Conservation (phyloP, 352 stramenopile genomes). For the Globisporangium emineosum region DNA sequence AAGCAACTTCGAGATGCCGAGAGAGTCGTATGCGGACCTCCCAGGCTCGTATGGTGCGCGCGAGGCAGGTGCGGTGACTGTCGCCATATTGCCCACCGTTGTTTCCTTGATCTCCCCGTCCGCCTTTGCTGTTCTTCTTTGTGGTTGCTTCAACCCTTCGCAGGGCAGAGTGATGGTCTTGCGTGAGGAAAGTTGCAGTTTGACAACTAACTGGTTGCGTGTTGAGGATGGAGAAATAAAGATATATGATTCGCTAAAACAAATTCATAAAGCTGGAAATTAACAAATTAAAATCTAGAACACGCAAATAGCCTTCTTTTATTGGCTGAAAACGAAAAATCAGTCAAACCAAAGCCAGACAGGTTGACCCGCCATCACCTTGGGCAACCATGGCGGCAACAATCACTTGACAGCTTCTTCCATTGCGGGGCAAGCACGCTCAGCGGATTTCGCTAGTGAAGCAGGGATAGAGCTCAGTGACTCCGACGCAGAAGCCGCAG, state of each 20-base stretch:
- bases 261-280: background rate
- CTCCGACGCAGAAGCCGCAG: background rate
- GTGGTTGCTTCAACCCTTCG: background rate
- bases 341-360: background rate
- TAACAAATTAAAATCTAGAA: no score
- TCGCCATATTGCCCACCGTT: background rate
- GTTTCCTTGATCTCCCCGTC: background rate
- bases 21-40: background rate
- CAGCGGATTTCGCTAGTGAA: background rate
- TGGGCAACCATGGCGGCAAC: background rate
- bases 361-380: background rate
- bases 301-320: background rate
- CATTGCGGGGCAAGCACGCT: no score
- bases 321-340: background rate
- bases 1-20: constrained; percentile 36
- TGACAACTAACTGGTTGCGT: background rate
- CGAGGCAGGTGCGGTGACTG: background rate
- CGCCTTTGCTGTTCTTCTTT: background rate
- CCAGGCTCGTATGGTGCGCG: background rate
- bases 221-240: background rate
- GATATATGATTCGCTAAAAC: background rate
- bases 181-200: background rate
- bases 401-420: background rate
- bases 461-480: background rate
- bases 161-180: background rate